Evolutionary conservation across 306 rosid species (phyloP).

Genomic region (Rosa rugosa): DNA sequence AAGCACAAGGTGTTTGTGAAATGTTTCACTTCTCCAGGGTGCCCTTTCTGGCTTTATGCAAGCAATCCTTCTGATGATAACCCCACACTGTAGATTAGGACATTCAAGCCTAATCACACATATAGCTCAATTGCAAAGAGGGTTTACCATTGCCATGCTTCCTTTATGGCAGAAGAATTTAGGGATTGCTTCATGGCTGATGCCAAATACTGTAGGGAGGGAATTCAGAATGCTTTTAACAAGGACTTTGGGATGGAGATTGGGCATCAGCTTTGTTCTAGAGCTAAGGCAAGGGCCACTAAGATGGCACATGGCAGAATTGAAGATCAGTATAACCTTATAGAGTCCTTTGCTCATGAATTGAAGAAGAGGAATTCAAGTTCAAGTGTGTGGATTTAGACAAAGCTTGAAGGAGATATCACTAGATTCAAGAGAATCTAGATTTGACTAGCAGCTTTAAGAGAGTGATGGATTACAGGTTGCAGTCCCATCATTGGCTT

Average conservation of each 20-base stretch:
- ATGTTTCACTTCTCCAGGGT: not conserved
- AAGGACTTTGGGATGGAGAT: too few species aligned
- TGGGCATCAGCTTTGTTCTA: too few species aligned
- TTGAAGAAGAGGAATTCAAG: not conserved
- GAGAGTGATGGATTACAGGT: not conserved
- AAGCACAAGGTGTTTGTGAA: not conserved
- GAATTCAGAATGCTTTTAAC: too few species aligned
- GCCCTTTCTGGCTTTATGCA: not conserved
- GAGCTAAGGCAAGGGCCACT: too few species aligned
- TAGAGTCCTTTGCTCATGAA: not conserved
- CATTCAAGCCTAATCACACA: not conserved
- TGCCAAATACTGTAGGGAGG: too few species aligned
- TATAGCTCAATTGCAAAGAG: not conserved
- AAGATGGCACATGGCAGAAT: too few species aligned
- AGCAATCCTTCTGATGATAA: not conserved
- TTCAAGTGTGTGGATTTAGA: not conserved
- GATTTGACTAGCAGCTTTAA: not conserved
- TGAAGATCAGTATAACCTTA: too few species aligned
- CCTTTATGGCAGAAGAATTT: too few species aligned
- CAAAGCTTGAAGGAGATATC: not conserved
- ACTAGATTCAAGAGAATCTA: not conserved
- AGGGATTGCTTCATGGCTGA: too few species aligned
- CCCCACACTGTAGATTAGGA: not conserved
- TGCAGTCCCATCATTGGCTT: not conserved
- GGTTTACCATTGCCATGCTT: not conserved